Percentiles rank a stretch among this genome's conserved stretches.
phyloP scores from a whole-genome alignment of 2,329 filamentous ascomycete species.

The Epichloe scottii region DNA sequence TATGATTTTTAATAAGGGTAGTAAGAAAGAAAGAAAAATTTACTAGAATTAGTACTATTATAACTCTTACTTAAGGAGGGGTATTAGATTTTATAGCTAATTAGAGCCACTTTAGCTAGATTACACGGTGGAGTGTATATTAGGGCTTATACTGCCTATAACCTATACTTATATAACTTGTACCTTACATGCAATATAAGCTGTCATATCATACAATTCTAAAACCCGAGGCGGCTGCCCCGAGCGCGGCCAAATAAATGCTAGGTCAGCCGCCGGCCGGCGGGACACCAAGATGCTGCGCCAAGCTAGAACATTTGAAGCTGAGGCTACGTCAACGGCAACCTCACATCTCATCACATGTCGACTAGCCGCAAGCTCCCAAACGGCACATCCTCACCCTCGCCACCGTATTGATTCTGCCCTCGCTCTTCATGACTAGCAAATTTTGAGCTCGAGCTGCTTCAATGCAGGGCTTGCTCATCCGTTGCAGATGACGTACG shows the following conservation, averaged over 20 bases:
- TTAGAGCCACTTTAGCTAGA: too few relatives aligned
- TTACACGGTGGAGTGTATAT: too few relatives aligned
- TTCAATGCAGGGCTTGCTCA: conserved; percentile 18
- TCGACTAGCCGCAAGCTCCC: neutral
- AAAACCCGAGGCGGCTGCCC: too few relatives aligned
- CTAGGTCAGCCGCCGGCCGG: neutral
- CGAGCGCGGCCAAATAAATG: neutral
- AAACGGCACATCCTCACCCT: neutral
- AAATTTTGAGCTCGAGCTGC: conserved; percentile 13
- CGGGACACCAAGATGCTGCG: neutral
- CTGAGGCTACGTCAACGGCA: neutral
- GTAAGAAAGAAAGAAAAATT: too few relatives aligned
- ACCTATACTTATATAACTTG: too few relatives aligned
- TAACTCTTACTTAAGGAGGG: too few relatives aligned
- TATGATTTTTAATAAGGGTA: too few relatives aligned
- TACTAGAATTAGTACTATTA: too few relatives aligned
- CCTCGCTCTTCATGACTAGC: conserved; percentile 15
- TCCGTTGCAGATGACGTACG: conserved; percentile 19
- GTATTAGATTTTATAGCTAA: too few relatives aligned
- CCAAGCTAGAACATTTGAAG: neutral
- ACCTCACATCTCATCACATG: neutral
- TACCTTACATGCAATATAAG: too few relatives aligned
- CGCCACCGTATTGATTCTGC: neutral
- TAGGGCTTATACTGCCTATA: too few relatives aligned
- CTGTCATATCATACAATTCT: too few relatives aligned